Evolutionary conservation across 352 stramenopile species (phyloP).

Genomic region (Elongisporangium anandrum): DNA sequence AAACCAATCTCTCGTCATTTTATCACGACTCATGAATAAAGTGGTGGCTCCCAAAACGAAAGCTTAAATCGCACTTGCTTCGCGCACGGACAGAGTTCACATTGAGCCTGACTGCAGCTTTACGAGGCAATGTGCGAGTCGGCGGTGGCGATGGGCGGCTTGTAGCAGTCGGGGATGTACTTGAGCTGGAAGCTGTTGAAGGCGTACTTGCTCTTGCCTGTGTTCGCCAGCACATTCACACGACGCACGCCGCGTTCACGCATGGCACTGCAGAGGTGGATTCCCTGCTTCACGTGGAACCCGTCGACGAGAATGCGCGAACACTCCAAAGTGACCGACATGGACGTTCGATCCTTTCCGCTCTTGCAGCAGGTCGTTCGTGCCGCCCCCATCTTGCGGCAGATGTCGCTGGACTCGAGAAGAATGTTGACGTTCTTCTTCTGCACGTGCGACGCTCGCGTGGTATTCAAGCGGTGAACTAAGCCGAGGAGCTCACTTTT

Average conservation of each 20-base stretch:
- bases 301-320: conserved; percentile 89
- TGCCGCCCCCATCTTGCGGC: conserved; percentile 87
- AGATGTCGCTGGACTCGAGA: conserved; percentile 84
- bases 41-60: too few relatives aligned
- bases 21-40: neutral
- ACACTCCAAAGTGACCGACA: conserved; percentile 96
- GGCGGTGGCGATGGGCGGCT: conserved; percentile 78
- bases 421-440: conserved; percentile 88
- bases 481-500: conserved; percentile 57
- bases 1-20: conserved; percentile 3
- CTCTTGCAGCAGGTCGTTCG: conserved; percentile 96
- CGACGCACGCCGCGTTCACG: conserved; percentile 79
- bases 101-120: neutral
- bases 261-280: conserved; percentile 85
- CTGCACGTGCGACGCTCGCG: conserved; percentile 61
- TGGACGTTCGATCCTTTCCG: conserved; percentile 96
- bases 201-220: conserved; percentile 91
- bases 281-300: conserved; percentile 82
- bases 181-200: conserved; percentile 98
- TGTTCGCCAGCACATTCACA: conserved; percentile 84
- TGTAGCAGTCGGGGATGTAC: conserved; percentile 94
- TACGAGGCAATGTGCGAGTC: conserved; percentile 78
- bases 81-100: neutral
- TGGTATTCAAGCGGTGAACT: conserved; percentile 44
- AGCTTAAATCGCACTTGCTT: neutral